Evolutionary conservation across 805 yeast genomes (phyloP), one percentile per base, ranked within the genome.

Genomic region (Brettanomyces anomalus): DNA sequence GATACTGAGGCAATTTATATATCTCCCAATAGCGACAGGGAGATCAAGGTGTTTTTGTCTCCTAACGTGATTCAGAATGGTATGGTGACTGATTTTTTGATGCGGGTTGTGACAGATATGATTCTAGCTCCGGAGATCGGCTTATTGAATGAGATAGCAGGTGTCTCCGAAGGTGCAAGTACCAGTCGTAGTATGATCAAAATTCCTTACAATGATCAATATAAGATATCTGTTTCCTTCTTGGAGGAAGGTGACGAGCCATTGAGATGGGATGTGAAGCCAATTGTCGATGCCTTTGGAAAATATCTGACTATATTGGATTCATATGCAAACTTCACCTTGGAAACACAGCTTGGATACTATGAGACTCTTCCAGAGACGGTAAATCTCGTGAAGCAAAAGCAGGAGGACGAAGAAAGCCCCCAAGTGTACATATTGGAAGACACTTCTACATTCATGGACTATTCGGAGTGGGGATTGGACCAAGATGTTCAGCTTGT

Each of bases 391-490:
- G 66, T 30, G 36, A 42, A 49, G 31, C 55, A 62, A 36, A 55
- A 49, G 17, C 45, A 52, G 19, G 46, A 50, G 16, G 61, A 57
- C 2, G 18, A 32, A n/a, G 15, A n/a, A 32, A 32, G 18, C 7
- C 49, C 59, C 0, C 60, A 63, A 17, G 45, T 42, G 17, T 47
- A 43, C 20, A 13, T 67, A 3, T 64, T 82, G 15, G 66, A 68
- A 19, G 83, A 83, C 43, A 67, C 89, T 31, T 72, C 94, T 2
- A 82, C 89, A 13, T 77, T 85, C 49, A 74, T 89, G 46, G 93
- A 90, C 61, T 78, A 77, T 50, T 88, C 93, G 3, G 95, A 85
- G 50, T 84, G 95, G 95, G 81, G 81, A 43, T 64, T 77, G 42
- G 71, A 63, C 40, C 66, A 65, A 48, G 58, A 56, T 43, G 56